Evolutionary conservation across 257 asterid genomes (phyloP), one percentile per base, ranked within the genome.

Genomic region (Petunia secreta): DNA sequence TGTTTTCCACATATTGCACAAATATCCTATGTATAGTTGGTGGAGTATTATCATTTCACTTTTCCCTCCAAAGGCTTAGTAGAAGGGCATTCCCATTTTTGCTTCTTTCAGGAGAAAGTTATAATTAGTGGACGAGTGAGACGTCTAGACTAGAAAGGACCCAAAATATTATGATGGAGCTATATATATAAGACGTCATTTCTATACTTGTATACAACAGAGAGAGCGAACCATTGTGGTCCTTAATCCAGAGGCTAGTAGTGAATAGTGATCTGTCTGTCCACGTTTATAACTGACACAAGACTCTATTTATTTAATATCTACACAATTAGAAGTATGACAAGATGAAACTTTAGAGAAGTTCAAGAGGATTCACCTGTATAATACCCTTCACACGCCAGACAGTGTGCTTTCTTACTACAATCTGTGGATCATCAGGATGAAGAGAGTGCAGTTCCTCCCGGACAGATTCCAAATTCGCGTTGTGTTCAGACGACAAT

Each of bases 341-440:
- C 37, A 80, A 55, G 36, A 36, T 8, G 10, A n/a, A 63, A 4
- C 50, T 14, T 2, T 69, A 82, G 16, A 37, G 46, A 25, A 74
- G 50, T 46, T 40, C 6, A 44, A 44, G 57, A 25, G 7, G 25
- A 43, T 34, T 76, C n/a, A 93, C 98, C 97, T 93, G 98, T 82
- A 93, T 92, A 69, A 93, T 88, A 73, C 98, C 98, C 85, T 93
- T 93, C 74, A 93, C 98, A 25, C 98, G 95, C 97, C 98, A 91
- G 50, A 91, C 95, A 38, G 90, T 93, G 84, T 93, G 98, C 90
- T 87, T 93, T 52, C 89, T 83, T 82, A 92, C 96, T 16, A 93
- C 98, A 63, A 93, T 90, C 3, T 93, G 91, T 2, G 98, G 80
- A 88, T 93, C 97, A 83, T 93, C 93, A 2, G 97, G 98, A 86